phyloP scores from a whole-genome alignment of 2,329 filamentous ascomycete genomes.

The Phymatotrichopsis omnivora region DNA sequence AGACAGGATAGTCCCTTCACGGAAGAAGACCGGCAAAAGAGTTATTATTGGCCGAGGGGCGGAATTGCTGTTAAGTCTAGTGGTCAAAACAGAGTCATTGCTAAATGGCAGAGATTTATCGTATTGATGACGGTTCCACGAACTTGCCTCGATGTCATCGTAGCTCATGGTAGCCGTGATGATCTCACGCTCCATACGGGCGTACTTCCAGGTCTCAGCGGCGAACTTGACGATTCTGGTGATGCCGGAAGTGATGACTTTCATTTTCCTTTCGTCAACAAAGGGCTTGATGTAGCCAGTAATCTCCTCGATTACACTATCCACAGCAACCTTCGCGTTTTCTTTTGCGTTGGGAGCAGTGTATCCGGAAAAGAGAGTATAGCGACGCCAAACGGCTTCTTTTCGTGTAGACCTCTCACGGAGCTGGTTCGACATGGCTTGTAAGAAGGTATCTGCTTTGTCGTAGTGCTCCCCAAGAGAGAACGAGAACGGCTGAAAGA shows the following conservation, averaged over 20 bases:
- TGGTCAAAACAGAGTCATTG: conserved; percentile 12
- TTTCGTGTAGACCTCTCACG: conserved; percentile 47
- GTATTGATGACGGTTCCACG: conserved; percentile 30
- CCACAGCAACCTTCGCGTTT: conserved; percentile 46
- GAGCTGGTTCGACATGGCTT: conserved; percentile 46
- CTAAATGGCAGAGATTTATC: conserved; percentile 18
- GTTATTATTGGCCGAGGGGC: conserved; percentile 15
- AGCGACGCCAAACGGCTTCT: conserved; percentile 49
- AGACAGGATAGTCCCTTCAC: conserved; percentile 26
- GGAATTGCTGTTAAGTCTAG: conserved; percentile 27
- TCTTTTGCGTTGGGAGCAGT: conserved; percentile 48
- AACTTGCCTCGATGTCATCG: conserved; percentile 26
- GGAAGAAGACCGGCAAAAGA: conserved; percentile 23
- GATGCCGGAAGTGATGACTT: conserved; percentile 43
- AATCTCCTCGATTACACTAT: conserved; percentile 48
- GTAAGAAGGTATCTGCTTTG: conserved; percentile 47
- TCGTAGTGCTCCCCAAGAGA: conserved; percentile 45
- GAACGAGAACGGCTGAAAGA: conserved; percentile 50
- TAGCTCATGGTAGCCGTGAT: conserved; percentile 42
- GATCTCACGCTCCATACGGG: conserved; percentile 47
- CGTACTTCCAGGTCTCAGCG: conserved; percentile 49
- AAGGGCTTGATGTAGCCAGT: conserved; percentile 46
- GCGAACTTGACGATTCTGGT: conserved; percentile 48
- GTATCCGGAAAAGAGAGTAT: conserved; percentile 48
- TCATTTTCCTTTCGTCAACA: conserved; percentile 42